Conservation (phyloP, 1,284 basidiomycete species). For the Melampsora larici-populina region DNA sequence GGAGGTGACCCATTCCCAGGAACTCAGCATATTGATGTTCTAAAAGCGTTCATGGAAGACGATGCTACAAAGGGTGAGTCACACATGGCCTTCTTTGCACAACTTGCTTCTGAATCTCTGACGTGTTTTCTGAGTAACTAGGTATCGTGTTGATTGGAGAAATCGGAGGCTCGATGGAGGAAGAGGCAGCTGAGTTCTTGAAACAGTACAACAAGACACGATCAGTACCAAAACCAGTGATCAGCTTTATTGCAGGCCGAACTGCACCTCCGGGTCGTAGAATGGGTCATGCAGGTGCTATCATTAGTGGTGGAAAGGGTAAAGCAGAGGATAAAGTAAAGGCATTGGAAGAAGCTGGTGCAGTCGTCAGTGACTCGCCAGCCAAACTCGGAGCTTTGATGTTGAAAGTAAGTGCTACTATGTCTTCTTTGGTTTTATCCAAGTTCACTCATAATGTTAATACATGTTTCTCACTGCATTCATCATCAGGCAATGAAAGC, state of each 20-base stretch:
- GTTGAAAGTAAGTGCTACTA: constrained; percentile 65
- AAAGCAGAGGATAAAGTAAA: constrained; percentile 92
- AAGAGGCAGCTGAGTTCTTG: constrained; percentile 88
- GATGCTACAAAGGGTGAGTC: constrained; percentile 73
- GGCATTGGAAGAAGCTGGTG: constrained; percentile 90
- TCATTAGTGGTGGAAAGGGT: constrained; percentile 96
- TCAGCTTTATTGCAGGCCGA: constrained; percentile 90
- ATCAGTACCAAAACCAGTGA: constrained; percentile 85
- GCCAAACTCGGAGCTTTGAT: constrained; percentile 85
- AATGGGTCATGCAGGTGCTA: constrained; percentile 98
- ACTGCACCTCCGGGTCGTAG: constrained; percentile 95
- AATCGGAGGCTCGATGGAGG: constrained; percentile 99
- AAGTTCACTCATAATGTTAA: background rate
- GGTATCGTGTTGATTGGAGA: constrained; percentile 98
- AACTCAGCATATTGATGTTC: constrained; percentile 88
- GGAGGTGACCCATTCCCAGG: constrained; percentile 99
- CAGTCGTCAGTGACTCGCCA: constrained; percentile 90
- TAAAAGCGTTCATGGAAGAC: constrained; percentile 95
- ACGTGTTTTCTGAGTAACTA: constrained; percentile 48
- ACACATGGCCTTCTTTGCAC: background rate
- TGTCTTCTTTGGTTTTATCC: background rate
- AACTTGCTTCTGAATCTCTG: constrained; percentile 35
- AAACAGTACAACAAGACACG: constrained; percentile 88
- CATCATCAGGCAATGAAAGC: background rate
- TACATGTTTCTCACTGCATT: background rate